These are phyloP conservation scores for Neodidymelliopsis sp. DNA, from an alignment of 2,329 filamentous ascomycete species.

Conservation along the genomic window DNA sequence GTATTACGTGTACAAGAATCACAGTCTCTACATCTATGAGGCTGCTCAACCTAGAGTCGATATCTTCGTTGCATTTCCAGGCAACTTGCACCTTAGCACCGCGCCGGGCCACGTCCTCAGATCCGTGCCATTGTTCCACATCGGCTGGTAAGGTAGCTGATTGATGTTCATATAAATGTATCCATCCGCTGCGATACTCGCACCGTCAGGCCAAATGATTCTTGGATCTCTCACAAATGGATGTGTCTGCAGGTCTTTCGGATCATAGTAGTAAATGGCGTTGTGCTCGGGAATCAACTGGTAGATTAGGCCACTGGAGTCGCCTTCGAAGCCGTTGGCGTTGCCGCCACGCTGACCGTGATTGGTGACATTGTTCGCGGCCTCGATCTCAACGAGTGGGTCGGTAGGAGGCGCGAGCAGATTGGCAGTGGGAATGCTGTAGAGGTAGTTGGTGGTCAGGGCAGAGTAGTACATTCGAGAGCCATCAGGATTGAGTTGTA, in stretches of 20 bases:
- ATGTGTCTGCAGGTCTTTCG: conserved; percentile 52
- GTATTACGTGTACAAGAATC: neutral
- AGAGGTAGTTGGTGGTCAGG: conserved; percentile 54
- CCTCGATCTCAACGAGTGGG: conserved; percentile 52
- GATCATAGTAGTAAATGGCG: conserved; percentile 52
- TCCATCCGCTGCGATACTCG: conserved; percentile 28
- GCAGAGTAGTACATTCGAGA: conserved; percentile 56
- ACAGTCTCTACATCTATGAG: too few relatives aligned
- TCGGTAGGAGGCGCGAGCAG: conserved; percentile 52
- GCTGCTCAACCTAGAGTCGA: conserved; percentile 4
- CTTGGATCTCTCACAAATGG: conserved; percentile 56
- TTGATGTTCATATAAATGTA: conserved; percentile 59
- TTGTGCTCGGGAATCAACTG: conserved; percentile 59
- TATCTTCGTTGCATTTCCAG: conserved; percentile 50
- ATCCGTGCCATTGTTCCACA: conserved; percentile 58
- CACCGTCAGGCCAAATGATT: conserved; percentile 59
- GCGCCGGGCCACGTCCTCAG: conserved; percentile 53
- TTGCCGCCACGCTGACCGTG: conserved; percentile 58
- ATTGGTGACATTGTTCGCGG: conserved; percentile 56
- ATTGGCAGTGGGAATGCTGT: conserved; percentile 53
- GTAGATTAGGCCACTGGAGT: conserved; percentile 59
- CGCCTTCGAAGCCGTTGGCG: conserved; percentile 60
- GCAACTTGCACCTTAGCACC: conserved; percentile 55
- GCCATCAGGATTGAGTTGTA: conserved; percentile 57
- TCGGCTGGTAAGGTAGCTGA: conserved; percentile 57